phyloP scores from a whole-genome alignment of 2,329 filamentous ascomycete species.

The Pestalotiopsis sp. region DNA sequence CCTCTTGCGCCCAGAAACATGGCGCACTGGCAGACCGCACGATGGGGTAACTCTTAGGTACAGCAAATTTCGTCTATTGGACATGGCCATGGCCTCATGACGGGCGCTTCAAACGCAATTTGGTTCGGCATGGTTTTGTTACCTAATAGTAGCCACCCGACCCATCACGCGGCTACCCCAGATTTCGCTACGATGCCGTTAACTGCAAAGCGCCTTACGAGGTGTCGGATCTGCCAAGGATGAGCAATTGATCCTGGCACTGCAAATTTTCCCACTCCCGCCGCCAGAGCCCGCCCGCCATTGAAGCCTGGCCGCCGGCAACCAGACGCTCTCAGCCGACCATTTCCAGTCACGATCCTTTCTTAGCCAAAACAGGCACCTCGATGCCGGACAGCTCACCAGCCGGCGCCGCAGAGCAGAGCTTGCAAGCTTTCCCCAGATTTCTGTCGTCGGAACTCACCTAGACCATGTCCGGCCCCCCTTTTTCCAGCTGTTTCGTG shows the following conservation, averaged over 20 bases:
- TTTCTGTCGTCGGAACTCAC: neutral
- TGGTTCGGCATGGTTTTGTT: constrained; percentile 5
- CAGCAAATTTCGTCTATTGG: constrained; percentile 7
- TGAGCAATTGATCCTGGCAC: neutral
- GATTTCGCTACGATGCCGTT: constrained; percentile 17
- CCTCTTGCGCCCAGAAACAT: neutral
- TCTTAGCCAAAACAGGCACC: neutral
- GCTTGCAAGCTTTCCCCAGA: constrained; percentile 3
- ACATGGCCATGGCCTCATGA: constrained; percentile 10
- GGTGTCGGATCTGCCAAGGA: constrained; percentile 12
- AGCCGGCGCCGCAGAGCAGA: constrained; percentile 4
- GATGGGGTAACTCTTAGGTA: constrained; percentile 16
- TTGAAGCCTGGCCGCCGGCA: too few relatives aligned
- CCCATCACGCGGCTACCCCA: constrained; percentile 18
- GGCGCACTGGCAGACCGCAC: neutral
- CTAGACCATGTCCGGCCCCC: constrained; percentile 1
- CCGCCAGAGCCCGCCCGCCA: neutral
- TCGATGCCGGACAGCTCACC: constrained; percentile 1
- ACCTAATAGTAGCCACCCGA: constrained; percentile 15
- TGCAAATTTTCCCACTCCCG: constrained; percentile 11
- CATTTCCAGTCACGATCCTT: neutral
- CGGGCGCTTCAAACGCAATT: constrained; percentile 5
- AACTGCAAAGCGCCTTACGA: constrained; percentile 16
- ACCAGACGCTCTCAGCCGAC: neutral
- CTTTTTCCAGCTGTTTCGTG: neutral